These are phyloP conservation scores for Nepenthes gracilis DNA, from an alignment of 148 eudicot genomes.

Conservation along the genomic window DNA sequence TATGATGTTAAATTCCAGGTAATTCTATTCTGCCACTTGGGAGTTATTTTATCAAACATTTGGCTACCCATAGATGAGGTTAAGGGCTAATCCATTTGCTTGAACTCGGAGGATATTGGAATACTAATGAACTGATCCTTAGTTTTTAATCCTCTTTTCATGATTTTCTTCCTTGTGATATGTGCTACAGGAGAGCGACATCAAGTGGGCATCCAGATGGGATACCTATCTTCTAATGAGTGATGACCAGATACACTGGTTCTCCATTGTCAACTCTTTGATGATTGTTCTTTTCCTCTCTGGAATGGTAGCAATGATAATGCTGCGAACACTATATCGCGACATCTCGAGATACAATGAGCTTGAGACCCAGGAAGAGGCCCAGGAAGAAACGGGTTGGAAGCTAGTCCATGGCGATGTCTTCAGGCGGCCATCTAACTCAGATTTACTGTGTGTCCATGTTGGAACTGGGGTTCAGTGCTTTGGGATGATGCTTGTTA, in stretches of 20 bases:
- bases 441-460: constrained; percentile 24
- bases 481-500: constrained; percentile 22
- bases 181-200: constrained; percentile 24
- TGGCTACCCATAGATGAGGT: neutral
- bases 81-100: neutral
- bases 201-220: constrained; percentile 31
- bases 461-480: constrained; percentile 38
- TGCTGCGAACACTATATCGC: constrained; percentile 27
- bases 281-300: constrained; percentile 24
- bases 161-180: neutral
- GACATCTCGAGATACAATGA: constrained; percentile 35
- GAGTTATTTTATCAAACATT: neutral
- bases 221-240: constrained; percentile 18
- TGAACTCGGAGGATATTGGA: too few species aligned
- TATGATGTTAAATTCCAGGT: constrained; percentile 34
- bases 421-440: constrained; percentile 28
- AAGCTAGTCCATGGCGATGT: constrained; percentile 33
- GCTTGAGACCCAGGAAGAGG: constrained; percentile 21
- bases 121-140: too few species aligned
- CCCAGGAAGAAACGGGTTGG: constrained; percentile 35
- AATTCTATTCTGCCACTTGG: neutral
- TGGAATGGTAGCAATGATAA: constrained; percentile 29
- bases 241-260: constrained; percentile 17
- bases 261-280: constrained; percentile 19
- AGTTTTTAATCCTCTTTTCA: neutral